A percentile compares a stretch with the other conserved stretches of the same genome.
These are phyloP conservation scores for Populus tremula DNA, from an alignment of 345 rosid species.

Conservation along the genomic window DNA sequence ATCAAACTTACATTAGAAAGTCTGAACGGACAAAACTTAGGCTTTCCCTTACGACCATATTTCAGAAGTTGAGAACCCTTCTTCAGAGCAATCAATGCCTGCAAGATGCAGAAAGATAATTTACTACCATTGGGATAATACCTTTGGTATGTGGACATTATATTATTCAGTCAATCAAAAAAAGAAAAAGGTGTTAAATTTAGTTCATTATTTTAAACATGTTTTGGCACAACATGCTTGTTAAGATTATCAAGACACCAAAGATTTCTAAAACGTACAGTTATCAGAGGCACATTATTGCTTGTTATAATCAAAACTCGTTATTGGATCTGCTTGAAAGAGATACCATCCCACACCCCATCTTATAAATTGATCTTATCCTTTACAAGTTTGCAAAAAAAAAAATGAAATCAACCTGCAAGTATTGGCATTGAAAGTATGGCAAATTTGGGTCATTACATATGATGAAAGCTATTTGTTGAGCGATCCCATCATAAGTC, in stretches of 20 bases:
- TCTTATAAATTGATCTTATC: neutral
- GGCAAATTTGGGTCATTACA: neutral
- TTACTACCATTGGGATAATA: neutral
- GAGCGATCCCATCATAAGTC: neutral
- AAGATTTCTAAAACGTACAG: neutral
- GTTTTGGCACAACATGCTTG: neutral
- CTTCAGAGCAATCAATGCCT: slow-evolving; percentile 86
- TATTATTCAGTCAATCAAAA: neutral
- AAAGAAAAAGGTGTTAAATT: neutral
- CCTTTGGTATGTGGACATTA: neutral
- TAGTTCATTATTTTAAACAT: neutral
- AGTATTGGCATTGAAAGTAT: neutral
- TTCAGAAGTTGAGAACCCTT: slow-evolving; percentile 89
- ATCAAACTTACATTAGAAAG: slow-evolving; percentile 71
- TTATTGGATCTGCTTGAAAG: neutral
- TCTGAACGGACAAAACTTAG: slow-evolving; percentile 86
- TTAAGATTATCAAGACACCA: neutral
- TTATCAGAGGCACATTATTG: neutral
- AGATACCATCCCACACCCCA: neutral
- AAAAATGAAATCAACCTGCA: neutral
- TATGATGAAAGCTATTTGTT: neutral
- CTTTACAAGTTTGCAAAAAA: neutral
- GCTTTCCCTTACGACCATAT: slow-evolving; percentile 97
- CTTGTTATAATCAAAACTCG: neutral
- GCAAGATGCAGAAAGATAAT: slow-evolving; percentile 24